phyloP scores from a whole-genome alignment of 805 yeast genomes.

The Hanseniaspora pseudoguilliermondii region DNA sequence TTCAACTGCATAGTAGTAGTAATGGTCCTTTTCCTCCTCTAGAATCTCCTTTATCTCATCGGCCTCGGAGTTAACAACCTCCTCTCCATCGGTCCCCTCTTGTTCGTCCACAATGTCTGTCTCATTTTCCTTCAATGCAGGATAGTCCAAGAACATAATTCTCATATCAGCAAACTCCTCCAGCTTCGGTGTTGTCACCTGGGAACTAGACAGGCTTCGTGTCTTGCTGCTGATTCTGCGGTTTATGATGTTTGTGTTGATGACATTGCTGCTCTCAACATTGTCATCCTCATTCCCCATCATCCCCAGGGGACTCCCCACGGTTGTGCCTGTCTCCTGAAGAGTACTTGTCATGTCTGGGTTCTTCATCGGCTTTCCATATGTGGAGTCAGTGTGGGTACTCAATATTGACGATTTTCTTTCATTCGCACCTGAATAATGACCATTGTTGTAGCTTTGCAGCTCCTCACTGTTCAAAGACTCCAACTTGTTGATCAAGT shows the following conservation, averaged over 20 bases:
- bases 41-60: constrained; percentile 5
- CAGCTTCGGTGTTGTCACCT: constrained; percentile 11
- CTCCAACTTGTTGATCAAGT: background rate
- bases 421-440: background rate
- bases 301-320: background rate
- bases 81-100: background rate
- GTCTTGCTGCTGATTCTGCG: constrained; percentile 3
- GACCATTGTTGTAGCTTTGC: background rate
- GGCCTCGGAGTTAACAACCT: background rate
- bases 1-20: constrained; percentile 24
- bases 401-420: background rate
- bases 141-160: constrained; percentile 9
- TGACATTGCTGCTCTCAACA: constrained; percentile 6
- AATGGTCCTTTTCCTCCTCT: constrained; percentile 16
- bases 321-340: background rate
- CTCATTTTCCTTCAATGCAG: constrained; percentile 11
- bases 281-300: constrained; percentile 6
- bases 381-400: background rate
- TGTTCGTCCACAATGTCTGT: background rate
- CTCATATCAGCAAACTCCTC: constrained; percentile 13
- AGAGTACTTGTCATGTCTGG: background rate
- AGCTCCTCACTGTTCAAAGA: constrained; percentile 2
- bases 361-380: background rate
- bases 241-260: constrained; percentile 10
- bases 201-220: background rate